Base-by-base conservation (phyloP, 108 stramenopile species). In the Nitzschia sp. region DNA sequence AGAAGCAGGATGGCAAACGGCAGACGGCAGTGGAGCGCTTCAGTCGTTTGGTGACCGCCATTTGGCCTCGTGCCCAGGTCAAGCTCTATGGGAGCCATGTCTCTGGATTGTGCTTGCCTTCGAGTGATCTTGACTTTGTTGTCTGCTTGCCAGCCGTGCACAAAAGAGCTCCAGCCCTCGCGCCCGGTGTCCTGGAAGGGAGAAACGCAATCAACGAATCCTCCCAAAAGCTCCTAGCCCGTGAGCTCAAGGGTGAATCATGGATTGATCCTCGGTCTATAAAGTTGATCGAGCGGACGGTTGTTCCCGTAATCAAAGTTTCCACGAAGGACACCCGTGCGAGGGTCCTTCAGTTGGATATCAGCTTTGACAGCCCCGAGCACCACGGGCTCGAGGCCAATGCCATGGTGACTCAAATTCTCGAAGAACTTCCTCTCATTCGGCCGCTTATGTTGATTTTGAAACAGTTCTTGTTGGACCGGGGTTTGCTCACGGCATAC, bases 181-280 rank as follows among this genome's bases (percentile, higher is more conserved):
- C 95, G 11, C 95, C 97, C 9, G 97, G 97, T 46, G 95, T 87
- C 42, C 65, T 97, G 45, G 97, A 97, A 78, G 95, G 97, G 42
- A 76, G 97, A 71, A 97, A 97, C 70, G 97, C 97, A 25, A 95
- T 97, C 71, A 95, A 95, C 65, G 95, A 96, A 69, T 85, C 90
- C 1, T 90, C 87, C 46, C 97, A 97, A 56, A 93, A 96, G 65
- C 70, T 95, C 13, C 75, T 97, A 42, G 93, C 95, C 33, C 80
- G 97, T 54, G 91, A 92, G 55, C 70, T 97, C 45, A 93, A 95
- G 64, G 87, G 80, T 17, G 92, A 93, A 77, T 86, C 84, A 6
- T 93, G 92, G 92, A 81, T 93, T 46, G 91, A 93, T 54, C 87
- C 86, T 46, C 71, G 88, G 21, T 91, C 92, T 26, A 90, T 93